These are phyloP conservation scores for Cladophialophora yegresii DNA, from an alignment of 2,329 filamentous ascomycete species.

Conservation along the genomic window DNA sequence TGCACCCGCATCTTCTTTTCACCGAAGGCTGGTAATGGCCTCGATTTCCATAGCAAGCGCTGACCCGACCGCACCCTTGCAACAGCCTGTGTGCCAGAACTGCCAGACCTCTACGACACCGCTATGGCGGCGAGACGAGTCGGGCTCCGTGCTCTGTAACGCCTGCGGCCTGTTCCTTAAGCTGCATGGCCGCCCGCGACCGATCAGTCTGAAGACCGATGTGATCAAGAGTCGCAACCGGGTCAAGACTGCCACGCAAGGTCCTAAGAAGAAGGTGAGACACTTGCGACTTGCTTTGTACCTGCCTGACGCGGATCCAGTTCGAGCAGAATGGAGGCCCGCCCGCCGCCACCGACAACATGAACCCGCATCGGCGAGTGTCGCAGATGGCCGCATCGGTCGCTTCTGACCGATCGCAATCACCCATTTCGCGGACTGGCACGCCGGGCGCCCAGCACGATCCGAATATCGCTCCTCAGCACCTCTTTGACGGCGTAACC, in stretches of 20 bases:
- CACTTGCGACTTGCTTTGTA: slow-evolving; percentile 25
- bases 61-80: slow-evolving; percentile 59
- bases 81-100: slow-evolving; percentile 95
- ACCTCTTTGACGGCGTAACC: slow-evolving; percentile 72
- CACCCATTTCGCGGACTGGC: slow-evolving; percentile 75
- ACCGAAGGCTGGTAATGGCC: slow-evolving; percentile 42
- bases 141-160: slow-evolving; percentile 94
- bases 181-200: slow-evolving; percentile 87
- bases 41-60: slow-evolving; percentile 44
- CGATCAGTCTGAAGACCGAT: slow-evolving; percentile 96
- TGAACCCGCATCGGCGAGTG: slow-evolving; percentile 62
- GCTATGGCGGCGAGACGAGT: slow-evolving; percentile 95
- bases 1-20: not conserved
- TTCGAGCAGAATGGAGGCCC: slow-evolving; percentile 62
- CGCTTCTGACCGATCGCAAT: slow-evolving; percentile 72
- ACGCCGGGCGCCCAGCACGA: slow-evolving; percentile 73
- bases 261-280: slow-evolving; percentile 79
- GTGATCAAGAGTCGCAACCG: slow-evolving; percentile 99
- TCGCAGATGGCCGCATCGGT: slow-evolving; percentile 73
- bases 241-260: slow-evolving; percentile 82
- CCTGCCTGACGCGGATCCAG: slow-evolving; percentile 37
- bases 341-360: slow-evolving; percentile 57
- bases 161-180: slow-evolving; percentile 97
- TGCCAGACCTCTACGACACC: slow-evolving; percentile 94
- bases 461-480: slow-evolving; percentile 69